A percentile compares a stretch with the other conserved stretches of the same genome.
phyloP scores from a whole-genome alignment of 768 basidiomycete species.

The Fibroporia radiculosa region DNA sequence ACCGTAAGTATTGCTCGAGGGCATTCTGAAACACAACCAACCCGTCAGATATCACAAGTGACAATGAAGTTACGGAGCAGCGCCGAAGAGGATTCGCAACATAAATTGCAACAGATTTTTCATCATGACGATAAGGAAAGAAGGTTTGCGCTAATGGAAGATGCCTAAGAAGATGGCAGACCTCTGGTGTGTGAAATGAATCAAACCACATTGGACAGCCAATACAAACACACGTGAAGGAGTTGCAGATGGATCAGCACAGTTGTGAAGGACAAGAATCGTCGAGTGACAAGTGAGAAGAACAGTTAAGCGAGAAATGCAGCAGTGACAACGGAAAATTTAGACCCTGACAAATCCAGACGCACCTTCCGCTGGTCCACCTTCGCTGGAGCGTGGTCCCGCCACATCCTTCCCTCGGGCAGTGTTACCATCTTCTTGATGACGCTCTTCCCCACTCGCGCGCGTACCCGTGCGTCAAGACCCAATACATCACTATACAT shows the following conservation, averaged over 20 bases:
- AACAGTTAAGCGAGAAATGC: too few species aligned
- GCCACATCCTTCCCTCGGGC: conserved; percentile 93
- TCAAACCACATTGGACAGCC: too few species aligned
- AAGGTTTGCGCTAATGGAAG: not conserved
- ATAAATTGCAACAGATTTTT: not conserved
- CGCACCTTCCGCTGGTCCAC: conserved; percentile 92
- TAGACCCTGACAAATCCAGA: conserved; percentile 7
- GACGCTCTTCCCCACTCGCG: conserved; percentile 47
- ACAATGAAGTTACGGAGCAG: conserved; percentile 1
- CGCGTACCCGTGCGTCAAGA: conserved; percentile 72
- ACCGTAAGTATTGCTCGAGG: conserved; percentile 82
- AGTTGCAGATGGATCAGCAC: not conserved
- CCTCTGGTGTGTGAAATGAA: too few species aligned
- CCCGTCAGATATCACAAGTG: not conserved
- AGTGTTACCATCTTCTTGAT: conserved; percentile 73
- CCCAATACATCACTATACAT: conserved; percentile 88
- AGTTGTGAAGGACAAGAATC: not conserved
- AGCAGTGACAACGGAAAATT: not conserved
- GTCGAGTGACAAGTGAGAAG: not conserved
- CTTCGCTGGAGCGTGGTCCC: conserved; percentile 93
- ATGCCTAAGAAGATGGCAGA: too few species aligned
- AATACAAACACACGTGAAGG: not conserved
- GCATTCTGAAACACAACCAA: conserved; percentile 39
- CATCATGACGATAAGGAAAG: conserved; percentile 1
- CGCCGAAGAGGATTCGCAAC: conserved; percentile 1